A percentile compares a stretch with the other conserved stretches of the same genome.
phyloP scores from a whole-genome alignment of 306 rosid species.

The Senna siamea region DNA sequence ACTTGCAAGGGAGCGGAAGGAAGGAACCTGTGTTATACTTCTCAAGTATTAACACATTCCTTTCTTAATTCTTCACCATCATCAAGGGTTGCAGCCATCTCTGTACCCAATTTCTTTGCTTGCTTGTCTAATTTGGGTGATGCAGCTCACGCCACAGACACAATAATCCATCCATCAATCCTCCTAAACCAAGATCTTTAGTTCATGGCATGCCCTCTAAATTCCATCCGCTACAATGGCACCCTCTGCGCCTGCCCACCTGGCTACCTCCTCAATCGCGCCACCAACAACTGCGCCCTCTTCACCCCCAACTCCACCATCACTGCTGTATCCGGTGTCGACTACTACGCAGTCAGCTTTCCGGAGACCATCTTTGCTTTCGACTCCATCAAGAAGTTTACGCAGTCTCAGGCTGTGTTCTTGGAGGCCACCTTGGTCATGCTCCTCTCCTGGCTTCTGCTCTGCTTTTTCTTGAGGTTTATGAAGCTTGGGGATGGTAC shows the following conservation, averaged over 20 bases:
- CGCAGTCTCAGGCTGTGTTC: slow-evolving; percentile 96
- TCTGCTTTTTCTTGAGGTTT: slow-evolving; percentile 73
- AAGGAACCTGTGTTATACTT: too few relatives aligned
- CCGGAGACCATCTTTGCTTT: slow-evolving; percentile 68
- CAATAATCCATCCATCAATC: too few relatives aligned
- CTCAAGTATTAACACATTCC: too few relatives aligned
- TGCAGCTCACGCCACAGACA: too few relatives aligned
- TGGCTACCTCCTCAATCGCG: slow-evolving; percentile 56
- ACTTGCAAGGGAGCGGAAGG: too few relatives aligned
- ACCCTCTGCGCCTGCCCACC: slow-evolving; percentile 79
- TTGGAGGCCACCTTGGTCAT: slow-evolving; percentile 80
- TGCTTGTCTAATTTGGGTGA: too few relatives aligned
- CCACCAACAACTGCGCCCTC: slow-evolving; percentile 51
- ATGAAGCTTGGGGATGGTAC: slow-evolving; percentile 71
- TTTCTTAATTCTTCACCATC: too few relatives aligned
- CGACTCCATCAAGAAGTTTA: slow-evolving; percentile 79
- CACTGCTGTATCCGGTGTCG: slow-evolving; percentile 53
- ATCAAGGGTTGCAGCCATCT: too few relatives aligned
- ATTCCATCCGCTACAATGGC: slow-evolving; percentile 66
- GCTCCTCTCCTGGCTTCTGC: slow-evolving; percentile 76
- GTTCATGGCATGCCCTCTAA: slow-evolving; percentile 80
- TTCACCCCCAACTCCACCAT: slow-evolving; percentile 53
- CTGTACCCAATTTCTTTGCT: too few relatives aligned
- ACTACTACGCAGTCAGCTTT: slow-evolving; percentile 55
- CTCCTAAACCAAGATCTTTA: too few relatives aligned